Base-by-base conservation (phyloP, 805 yeast species). In the Metahyphopichia silvanorum region DNA sequence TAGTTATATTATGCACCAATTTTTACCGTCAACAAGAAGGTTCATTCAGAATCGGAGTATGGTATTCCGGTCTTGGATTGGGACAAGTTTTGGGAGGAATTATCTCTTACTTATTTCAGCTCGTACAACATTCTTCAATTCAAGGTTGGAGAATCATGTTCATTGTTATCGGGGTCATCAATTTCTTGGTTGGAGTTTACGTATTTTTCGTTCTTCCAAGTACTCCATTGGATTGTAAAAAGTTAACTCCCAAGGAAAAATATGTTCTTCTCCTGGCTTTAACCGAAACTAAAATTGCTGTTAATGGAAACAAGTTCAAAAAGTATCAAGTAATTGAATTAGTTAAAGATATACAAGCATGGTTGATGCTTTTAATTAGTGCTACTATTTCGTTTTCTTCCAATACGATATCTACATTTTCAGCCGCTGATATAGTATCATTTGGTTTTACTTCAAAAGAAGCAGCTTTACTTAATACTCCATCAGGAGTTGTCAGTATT, bases 31-130 rank as follows among this genome's bases (percentile, higher is more conserved):
- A 31, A 25, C 27, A 29, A 11, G 42, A 39, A 29, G 37, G 35
- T n/a, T 38, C 40, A 7, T 42, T 39, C 37, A 35, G 48, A 19
- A 43, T 42, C 29, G 44, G 48, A 11, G 32, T 43, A 4, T 43
- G 27, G 43, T 42, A 5, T n/a, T 23, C 25, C 33, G 49, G 53
- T 9, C 32, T 46, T 27, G 54, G 53, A 2, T 28, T 47, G 15
- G 54, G 50, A 22, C 50, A 48, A 28, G 45, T 49, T 4, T 13
- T 41, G 17, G 54, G 54, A 9, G 51, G 47, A 13, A 24, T 49
- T 14, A 31, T 49, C 23, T 45, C 49, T 22, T 49, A 33, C 32
- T 30, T 32, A 20, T 44, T 47, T 27, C 51, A 47, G 29, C 34
- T 33, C 18, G 46, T 46, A n/a, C 32, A 34, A 24, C 28, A 40